Percentiles rank a stretch among this genome's conserved stretches.
Conservation (phyloP, 2,329 filamentous ascomycete species). For the Thielaviopsis euricoi region DNA sequence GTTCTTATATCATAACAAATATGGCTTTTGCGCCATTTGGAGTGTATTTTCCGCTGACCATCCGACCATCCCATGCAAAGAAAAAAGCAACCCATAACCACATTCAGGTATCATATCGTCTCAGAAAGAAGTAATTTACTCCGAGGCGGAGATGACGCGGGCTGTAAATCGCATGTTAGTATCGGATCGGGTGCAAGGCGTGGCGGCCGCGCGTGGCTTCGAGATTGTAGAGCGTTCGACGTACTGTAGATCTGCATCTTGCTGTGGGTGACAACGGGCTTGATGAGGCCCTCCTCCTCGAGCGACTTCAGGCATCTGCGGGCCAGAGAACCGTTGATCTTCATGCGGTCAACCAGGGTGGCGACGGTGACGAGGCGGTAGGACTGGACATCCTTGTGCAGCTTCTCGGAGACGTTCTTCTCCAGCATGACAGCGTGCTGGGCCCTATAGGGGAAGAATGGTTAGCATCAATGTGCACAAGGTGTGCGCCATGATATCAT, state of each 20-base stretch:
- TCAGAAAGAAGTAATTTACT: slow-evolving; percentile 8
- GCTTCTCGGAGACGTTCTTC: slow-evolving; percentile 93
- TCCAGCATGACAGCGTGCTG: slow-evolving; percentile 98
- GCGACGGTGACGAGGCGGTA: slow-evolving; percentile 99
- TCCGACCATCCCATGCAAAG: slow-evolving; percentile 11
- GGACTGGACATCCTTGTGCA: slow-evolving; percentile 99
- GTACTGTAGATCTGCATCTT: slow-evolving; percentile 96
- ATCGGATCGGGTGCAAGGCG: not conserved
- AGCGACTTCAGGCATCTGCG: slow-evolving; percentile 78
- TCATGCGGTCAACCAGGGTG: slow-evolving; percentile 96
- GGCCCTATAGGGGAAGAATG: slow-evolving; percentile 35
- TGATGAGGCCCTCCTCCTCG: slow-evolving; percentile 97
- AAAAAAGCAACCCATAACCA: slow-evolving; percentile 12
- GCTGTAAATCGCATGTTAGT: slow-evolving; percentile 8
- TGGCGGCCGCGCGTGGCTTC: not conserved
- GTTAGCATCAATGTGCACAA: slow-evolving; percentile 4
- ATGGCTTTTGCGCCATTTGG: slow-evolving; percentile 11
- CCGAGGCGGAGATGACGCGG: slow-evolving; percentile 11
- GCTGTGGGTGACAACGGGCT: slow-evolving; percentile 91
- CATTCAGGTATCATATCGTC: slow-evolving; percentile 10
- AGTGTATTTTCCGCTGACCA: slow-evolving; percentile 12
- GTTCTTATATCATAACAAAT: slow-evolving; percentile 10
- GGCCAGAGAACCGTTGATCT: slow-evolving; percentile 98
- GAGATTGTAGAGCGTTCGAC: slow-evolving; percentile 17
- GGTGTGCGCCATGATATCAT: not conserved